Base-by-base conservation (phyloP, 805 yeast species). In the Starmera dryadoides region DNA sequence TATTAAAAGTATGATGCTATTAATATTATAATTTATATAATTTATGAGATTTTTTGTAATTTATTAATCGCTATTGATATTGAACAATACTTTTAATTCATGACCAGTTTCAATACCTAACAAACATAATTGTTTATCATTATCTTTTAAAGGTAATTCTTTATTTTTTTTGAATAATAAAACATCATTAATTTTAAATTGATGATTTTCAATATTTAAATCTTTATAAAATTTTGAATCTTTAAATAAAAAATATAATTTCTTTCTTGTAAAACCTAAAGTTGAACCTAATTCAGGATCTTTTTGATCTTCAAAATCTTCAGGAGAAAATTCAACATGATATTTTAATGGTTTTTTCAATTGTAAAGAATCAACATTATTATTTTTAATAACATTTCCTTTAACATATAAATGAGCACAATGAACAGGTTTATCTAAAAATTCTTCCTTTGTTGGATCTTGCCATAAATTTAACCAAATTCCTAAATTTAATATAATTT, bases 311-410 rank as follows among this genome's bases (percentile, higher is more conserved):
- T 76, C 77, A 53, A 77, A 85, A 50, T 86, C 95, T 48, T 81
- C 89, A 0, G 94, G 93, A 23, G 85, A 76, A 58, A 86, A 86
- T 54, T 85, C 94, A 47, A 83, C 69, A 56, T 83, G 84, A 54
- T 79, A 85, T 20, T 64, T 65, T 25, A 82, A 45, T 2, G 75
- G 71, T 19, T 53, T 58, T 4, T 48, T 39, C 17, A 64, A 37
- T 5, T 42, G 45, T 12, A 43, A 38, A 7, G 49, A 41, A 4
- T 47, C 44, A 6, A 52, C 18, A 1, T 30, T 30, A 5, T 35
- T 22, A 6, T 48, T 45, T 3, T 51, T 43, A 1, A 59, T 41
- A 3, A 76, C 52, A 39, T 77, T 72, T 37, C 82, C 64, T 20
- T 73, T 60, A 6, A 78, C 72, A 44, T 77, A 77, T 1, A 82